These are phyloP conservation scores for Leucosporidium yakuticum DNA, from an alignment of 768 basidiomycete species.

Conservation along the genomic window DNA sequence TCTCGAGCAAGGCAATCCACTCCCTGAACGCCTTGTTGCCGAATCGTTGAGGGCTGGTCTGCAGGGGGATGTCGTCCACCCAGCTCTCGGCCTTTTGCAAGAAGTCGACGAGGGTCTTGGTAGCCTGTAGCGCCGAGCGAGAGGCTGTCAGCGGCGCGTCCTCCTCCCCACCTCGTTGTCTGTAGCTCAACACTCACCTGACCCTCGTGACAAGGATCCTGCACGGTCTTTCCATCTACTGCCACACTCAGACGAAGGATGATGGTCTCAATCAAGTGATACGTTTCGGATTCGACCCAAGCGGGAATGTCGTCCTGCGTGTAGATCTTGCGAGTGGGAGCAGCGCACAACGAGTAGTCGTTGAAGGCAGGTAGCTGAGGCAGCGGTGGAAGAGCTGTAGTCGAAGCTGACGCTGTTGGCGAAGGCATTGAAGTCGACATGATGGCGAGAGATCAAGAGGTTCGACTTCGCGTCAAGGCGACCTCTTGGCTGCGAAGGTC, in stretches of 20 bases:
- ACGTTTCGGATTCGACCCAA: conserved; percentile 67
- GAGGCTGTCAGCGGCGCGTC: not conserved
- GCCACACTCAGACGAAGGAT: conserved; percentile 67
- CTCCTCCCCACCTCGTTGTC: not conserved
- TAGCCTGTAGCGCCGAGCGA: conserved; percentile 34
- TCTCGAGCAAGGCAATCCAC: conserved; percentile 69
- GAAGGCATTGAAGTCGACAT: not conserved
- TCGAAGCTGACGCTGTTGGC: not conserved
- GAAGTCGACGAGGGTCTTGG: conserved; percentile 50
- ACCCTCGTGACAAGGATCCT: conserved; percentile 55
- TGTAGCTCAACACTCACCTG: conserved; percentile 50
- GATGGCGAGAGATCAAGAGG: too few relatives aligned
- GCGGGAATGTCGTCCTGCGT: conserved; percentile 68
- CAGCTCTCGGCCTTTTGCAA: conserved; percentile 63
- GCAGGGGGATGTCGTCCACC: conserved; percentile 80
- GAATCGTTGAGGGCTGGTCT: conserved; percentile 25
- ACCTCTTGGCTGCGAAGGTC: too few relatives aligned
- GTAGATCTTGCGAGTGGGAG: conserved; percentile 50
- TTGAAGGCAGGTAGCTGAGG: not conserved
- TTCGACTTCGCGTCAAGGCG: too few relatives aligned
- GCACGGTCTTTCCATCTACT: conserved; percentile 66
- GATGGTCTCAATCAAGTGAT: conserved; percentile 59
- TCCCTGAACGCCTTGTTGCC: conserved; percentile 85
- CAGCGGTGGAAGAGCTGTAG: not conserved
- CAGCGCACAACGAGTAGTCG: not conserved